Base-by-base conservation (phyloP, 371 early-diverging fungal genomes). In the Zychaea mexicana region DNA sequence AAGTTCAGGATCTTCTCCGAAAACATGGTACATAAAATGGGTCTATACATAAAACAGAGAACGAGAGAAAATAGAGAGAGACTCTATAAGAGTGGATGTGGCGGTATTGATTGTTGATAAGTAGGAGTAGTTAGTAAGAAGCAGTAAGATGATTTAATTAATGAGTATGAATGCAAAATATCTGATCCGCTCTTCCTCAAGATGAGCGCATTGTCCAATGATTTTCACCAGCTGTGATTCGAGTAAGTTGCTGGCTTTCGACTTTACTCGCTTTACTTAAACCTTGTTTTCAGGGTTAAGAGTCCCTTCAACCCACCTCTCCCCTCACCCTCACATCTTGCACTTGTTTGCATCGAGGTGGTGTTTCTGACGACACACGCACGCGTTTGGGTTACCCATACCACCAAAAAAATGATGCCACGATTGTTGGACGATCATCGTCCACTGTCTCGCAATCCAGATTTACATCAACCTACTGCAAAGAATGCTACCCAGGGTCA, bases 401-500 rank as follows among this genome's bases (percentile, higher is more conserved):
- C 6, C n/a, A 6, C 45, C 6, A 19, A 45, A 39, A 47, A 47
- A 54, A 58, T 45, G 46, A 58, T 58, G 59, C 59, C 38, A 33
- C 32, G 38, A 28, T 30, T 58, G 22, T 28, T 38, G 39, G 59
- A 58, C 59, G 59, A 58, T 61, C 64, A 53, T 21, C 47, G 49
- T 36, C 57, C 64, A 17, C 68, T 68, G 74, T 65, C 71, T 70
- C 74, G 69, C 33, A 70, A 76, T 66, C 66, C 76, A 54, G 73
- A 76, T 57, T 56, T 76, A 36, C 75, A 71, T 64, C 76, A 76
- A 56, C 76, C 76, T 31, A 76, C 67, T 52, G 79, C 74, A 26
- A 76, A 71, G 33, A 74, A 74, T 49, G 73, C 70, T 38, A 67
- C 72, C 39, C 74, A 78, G 62, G 78, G 78, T 39, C 78, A 78